Evolutionary conservation across 1,139 yeast genomes (phyloP), one percentile per base, ranked within the genome.

Genomic region (Candida buenavistaensis): DNA sequence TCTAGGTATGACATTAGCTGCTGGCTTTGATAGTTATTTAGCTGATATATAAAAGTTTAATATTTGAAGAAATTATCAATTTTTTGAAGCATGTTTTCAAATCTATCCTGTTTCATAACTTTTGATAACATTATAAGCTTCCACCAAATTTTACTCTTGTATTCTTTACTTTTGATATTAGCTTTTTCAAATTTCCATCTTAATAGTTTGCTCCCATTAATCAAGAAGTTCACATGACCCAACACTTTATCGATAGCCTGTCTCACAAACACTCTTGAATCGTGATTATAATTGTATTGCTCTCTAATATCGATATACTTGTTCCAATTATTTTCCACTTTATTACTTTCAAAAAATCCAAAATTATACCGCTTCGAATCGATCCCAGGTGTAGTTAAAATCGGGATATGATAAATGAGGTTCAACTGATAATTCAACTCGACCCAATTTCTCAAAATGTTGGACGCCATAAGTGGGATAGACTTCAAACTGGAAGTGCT

Each of bases 1-100:
- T 1, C 44, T 80, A 16, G 82, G 82, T 0, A 50, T 75, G 48
- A 72, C 79, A 0, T 59, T 78, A 38, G 81, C 82, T 2, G 66
- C 65, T 2, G 82, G 82, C 0, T 67, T 70, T 46, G 78, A 75
- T 30, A 55, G 55, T 22, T 30, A 29, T 26, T 32, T 39, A 23
- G n/a, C 15, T 14, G 20, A 35, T 11, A 19, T 26, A 9, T 16
- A 9, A 15, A 13, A 13, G 7, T 17, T 17, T 21, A 23, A 14
- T 29, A 34, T 13, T 27, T 36, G 5, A 43, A 34, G 10, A 32
- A 23, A 11, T 22, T 30, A 26, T 45, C 47, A 9, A 45, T 16
- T 29, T 38, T 43, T 4, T 23, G 11, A 7, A 45, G 19, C 26
- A 45, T 26, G 6, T 19, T 32, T 10, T 28, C 17, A 33, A 44